These are phyloP conservation scores for Ophiostoma triangulosporum DNA, from an alignment of 2,329 filamentous ascomycete genomes.

Conservation along the genomic window DNA sequence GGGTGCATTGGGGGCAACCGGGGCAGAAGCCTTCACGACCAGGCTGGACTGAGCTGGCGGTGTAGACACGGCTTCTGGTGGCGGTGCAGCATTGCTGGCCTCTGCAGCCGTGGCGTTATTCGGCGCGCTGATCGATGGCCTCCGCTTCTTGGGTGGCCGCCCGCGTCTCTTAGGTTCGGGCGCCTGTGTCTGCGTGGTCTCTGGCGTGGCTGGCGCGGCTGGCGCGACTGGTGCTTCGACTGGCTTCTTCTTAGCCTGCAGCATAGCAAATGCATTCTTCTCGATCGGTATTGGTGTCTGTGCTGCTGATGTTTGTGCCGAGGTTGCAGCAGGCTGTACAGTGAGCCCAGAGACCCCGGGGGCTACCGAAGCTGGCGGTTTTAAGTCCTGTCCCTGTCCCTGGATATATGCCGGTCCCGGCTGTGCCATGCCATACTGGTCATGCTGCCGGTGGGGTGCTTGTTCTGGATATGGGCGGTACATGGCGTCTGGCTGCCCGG, in stretches of 20 bases:
- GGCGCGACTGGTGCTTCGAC: neutral
- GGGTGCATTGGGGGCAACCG: constrained; percentile 24
- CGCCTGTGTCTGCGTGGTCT: neutral
- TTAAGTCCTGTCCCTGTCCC: neutral
- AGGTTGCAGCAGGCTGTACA: neutral
- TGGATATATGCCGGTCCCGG: neutral
- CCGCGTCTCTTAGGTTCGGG: constrained; percentile 8
- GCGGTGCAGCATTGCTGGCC: neutral
- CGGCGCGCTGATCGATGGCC: constrained; percentile 6
- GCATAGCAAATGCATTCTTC: constrained; percentile 2
- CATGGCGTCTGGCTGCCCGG: neutral
- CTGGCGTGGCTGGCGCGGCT: neutral
- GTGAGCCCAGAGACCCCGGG: too few relatives aligned
- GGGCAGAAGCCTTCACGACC: neutral
- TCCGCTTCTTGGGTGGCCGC: constrained; percentile 18
- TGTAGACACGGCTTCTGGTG: neutral
- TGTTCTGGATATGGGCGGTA: neutral
- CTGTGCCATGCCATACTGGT: neutral
- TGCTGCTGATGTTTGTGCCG: neutral
- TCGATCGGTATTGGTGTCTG: neutral
- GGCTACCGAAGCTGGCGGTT: neutral
- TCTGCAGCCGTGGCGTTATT: neutral
- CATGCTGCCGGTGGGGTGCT: neutral
- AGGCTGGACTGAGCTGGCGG: neutral
- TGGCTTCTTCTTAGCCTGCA: constrained; percentile 12